phyloP scores from a whole-genome alignment of 495 filamentous ascomycete species.

The Xylaria grammica region DNA sequence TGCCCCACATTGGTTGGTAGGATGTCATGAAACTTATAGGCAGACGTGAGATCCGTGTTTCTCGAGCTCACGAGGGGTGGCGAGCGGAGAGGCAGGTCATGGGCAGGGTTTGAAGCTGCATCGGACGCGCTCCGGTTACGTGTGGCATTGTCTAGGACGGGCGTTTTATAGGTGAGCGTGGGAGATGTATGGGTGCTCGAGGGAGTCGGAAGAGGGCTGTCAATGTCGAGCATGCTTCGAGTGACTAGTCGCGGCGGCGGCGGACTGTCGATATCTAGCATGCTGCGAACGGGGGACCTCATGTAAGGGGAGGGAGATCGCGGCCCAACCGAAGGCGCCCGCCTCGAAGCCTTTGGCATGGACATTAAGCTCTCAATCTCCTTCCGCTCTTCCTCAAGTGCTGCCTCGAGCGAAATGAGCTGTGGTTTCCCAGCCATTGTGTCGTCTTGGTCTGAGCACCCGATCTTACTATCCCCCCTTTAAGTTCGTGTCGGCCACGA shows the following conservation, averaged over 20 bases:
- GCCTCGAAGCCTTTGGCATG: slow-evolving; percentile 35
- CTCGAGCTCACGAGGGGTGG: slow-evolving; percentile 29
- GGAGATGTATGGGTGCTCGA: slow-evolving; percentile 51
- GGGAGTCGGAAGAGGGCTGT: slow-evolving; percentile 35
- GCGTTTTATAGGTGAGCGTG: slow-evolving; percentile 36
- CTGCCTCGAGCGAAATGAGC: slow-evolving; percentile 69
- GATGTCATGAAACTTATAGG: slow-evolving; percentile 61
- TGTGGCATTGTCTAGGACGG: slow-evolving; percentile 28
- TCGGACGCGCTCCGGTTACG: slow-evolving; percentile 60
- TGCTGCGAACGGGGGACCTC: slow-evolving; percentile 60
- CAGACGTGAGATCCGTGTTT: slow-evolving; percentile 47
- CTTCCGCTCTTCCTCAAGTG: slow-evolving; percentile 73
- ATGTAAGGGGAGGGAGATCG: slow-evolving; percentile 55
- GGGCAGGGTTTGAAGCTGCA: slow-evolving; percentile 45
- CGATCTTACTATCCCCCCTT: neutral
- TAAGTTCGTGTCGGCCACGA: neutral
- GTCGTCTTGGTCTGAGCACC: neutral
- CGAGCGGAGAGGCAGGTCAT: slow-evolving; percentile 42
- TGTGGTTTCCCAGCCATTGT: slow-evolving; percentile 31
- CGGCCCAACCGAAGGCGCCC: slow-evolving; percentile 40
- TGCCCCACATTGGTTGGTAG: slow-evolving; percentile 53
- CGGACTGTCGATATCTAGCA: slow-evolving; percentile 56
- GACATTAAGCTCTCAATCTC: slow-evolving; percentile 70
- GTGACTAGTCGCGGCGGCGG: slow-evolving; percentile 47
- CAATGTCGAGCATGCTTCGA: slow-evolving; percentile 66